Conservation (phyloP, 108 stramenopile genomes). For the Skeletonema tropicum region DNA sequence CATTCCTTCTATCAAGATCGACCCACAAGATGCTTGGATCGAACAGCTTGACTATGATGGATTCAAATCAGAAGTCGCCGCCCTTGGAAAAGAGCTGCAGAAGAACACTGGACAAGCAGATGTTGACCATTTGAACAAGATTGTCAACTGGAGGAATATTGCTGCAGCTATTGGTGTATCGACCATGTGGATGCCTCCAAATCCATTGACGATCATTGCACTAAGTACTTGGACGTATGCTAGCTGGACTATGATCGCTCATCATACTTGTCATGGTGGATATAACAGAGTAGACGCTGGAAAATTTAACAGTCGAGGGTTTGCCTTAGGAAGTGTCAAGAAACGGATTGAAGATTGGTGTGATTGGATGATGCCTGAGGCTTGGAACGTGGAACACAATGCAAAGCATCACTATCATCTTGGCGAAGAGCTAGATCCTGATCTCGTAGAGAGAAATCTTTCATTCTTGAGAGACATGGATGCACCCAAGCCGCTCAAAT, state of each 20-base stretch:
- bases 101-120: constrained; percentile 49
- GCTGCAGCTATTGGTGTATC: constrained; percentile 30
- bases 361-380: constrained; percentile 88
- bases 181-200: constrained; percentile 57
- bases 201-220: constrained; percentile 61
- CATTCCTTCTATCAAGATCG: not conserved
- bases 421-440: constrained; percentile 64
- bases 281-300: constrained; percentile 69
- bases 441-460: constrained; percentile 69
- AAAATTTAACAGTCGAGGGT: constrained; percentile 64
- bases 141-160: constrained; percentile 58
- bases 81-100: constrained; percentile 52
- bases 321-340: constrained; percentile 63
- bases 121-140: constrained; percentile 64
- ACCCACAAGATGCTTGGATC: constrained; percentile 51
- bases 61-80: constrained; percentile 62
- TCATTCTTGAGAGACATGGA: constrained; percentile 42
- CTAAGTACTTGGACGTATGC: constrained; percentile 65
- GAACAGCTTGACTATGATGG: constrained; percentile 58
- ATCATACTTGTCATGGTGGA: constrained; percentile 80
- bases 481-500: constrained; percentile 53
- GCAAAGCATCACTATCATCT: constrained; percentile 82
- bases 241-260: constrained; percentile 82
- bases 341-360: constrained; percentile 72
- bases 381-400: constrained; percentile 84